Percentiles rank a stretch among this genome's conserved stretches.
Conservation (phyloP, 1,284 basidiomycete genomes). For the Ganoderma leucocontextum region DNA sequence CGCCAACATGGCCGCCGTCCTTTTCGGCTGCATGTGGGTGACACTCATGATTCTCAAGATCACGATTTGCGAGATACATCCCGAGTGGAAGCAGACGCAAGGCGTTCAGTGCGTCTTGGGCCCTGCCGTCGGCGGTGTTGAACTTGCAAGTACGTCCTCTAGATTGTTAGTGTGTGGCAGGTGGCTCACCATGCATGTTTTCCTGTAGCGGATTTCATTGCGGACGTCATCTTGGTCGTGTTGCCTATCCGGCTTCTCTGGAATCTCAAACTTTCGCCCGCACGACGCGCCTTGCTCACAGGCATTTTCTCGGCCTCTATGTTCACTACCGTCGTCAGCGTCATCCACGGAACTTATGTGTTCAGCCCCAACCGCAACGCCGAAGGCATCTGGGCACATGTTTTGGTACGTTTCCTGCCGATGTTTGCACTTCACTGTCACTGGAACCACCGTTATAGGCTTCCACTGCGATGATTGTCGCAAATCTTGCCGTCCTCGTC, state of each 20-base stretch:
- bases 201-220: constrained; percentile 37
- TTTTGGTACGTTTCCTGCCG: constrained; percentile 28
- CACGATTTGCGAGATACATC: constrained; percentile 35
- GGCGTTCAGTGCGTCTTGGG: constrained; percentile 41
- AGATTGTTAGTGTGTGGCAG: background rate
- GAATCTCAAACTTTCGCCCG: constrained; percentile 32
- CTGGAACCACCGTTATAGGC: constrained; percentile 24
- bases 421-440: background rate
- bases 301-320: constrained; percentile 40
- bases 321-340: constrained; percentile 37
- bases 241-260: constrained; percentile 40
- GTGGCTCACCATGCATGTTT: background rate
- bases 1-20: constrained; percentile 28
- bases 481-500: constrained; percentile 39
- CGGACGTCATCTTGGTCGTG: constrained; percentile 38
- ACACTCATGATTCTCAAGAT: constrained; percentile 37
- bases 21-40: constrained; percentile 40
- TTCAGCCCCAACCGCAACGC: constrained; percentile 33
- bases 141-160: constrained; percentile 39
- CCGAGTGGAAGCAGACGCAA: constrained; percentile 34
- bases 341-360: constrained; percentile 36
- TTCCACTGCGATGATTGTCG: constrained; percentile 35
- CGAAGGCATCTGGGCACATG: constrained; percentile 35
- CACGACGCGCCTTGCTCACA: constrained; percentile 33
- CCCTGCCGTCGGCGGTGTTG: constrained; percentile 36